Conservation (phyloP, 1,139 yeast genomes). For the Sugiyamaella neomexicana region DNA sequence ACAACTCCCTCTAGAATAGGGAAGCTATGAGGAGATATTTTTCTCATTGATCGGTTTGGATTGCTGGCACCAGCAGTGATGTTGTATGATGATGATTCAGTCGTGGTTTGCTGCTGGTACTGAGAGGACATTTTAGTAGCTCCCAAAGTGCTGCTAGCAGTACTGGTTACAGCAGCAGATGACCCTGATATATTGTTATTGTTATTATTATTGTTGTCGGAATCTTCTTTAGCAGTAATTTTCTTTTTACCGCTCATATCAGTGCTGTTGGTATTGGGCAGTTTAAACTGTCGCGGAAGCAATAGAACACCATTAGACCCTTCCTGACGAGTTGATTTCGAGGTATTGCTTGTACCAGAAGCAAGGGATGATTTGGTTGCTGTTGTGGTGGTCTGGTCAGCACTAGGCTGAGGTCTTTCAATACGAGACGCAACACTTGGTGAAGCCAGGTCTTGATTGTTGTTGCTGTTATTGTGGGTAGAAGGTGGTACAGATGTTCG, state of each 20-base stretch:
- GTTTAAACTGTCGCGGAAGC: conserved; percentile 36
- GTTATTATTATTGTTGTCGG: background rate
- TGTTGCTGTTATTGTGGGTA: background rate
- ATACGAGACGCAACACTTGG: background rate
- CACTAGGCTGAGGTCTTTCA: conserved; percentile 10
- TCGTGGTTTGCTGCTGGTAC: background rate
- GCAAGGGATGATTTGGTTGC: background rate
- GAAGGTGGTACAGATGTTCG: too few relatives aligned
- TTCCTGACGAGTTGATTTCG: conserved; percentile 11
- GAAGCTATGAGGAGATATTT: conserved; percentile 10
- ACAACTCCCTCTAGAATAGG: conserved; percentile 40
- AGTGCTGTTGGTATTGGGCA: conserved; percentile 20
- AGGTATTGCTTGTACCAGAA: background rate
- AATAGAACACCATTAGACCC: conserved; percentile 35
- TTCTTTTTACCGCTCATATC: conserved; percentile 10
- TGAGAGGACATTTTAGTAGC: background rate
- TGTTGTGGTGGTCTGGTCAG: background rate
- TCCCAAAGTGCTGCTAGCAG: background rate
- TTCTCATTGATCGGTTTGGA: conserved; percentile 14
- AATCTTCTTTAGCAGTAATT: background rate
- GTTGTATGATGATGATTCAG: conserved; percentile 3
- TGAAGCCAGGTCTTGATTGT: conserved; percentile 5
- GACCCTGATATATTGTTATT: too few relatives aligned
- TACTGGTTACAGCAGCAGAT: background rate
- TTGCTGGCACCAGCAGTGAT: conserved; percentile 13